A percentile compares a stretch with the other conserved stretches of the same genome.
Evolutionary conservation across 345 rosid species (phyloP).

Genomic region (Moringa oleifera): DNA sequence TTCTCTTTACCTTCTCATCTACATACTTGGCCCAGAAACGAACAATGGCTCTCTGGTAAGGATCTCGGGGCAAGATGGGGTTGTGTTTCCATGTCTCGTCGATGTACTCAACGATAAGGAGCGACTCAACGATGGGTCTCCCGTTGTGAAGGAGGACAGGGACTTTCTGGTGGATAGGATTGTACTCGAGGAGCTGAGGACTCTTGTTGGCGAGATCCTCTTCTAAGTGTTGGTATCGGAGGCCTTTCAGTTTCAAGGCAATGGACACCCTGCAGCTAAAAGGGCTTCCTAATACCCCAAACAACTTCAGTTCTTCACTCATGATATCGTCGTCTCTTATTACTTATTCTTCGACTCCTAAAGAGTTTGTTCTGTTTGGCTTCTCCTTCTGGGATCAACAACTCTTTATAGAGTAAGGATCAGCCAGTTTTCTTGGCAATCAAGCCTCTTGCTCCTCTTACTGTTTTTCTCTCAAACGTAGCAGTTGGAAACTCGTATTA

Average conservation of each 20-base stretch:
- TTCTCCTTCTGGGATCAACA: too few species aligned
- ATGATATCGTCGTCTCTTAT: too few species aligned
- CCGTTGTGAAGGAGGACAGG: constrained; percentile 22
- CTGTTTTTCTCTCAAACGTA: too few species aligned
- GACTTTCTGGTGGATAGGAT: constrained; percentile 24
- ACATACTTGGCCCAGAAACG: constrained; percentile 13
- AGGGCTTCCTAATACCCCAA: constrained; percentile 22
- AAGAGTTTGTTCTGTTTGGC: too few species aligned
- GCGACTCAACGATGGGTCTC: constrained; percentile 19
- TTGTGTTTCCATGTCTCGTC: constrained; percentile 19
- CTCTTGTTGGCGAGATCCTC: constrained; percentile 24
- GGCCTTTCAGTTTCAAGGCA: constrained; percentile 24
- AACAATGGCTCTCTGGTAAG: constrained; percentile 13
- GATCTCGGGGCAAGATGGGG: constrained; percentile 13
- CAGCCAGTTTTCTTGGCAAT: too few species aligned
- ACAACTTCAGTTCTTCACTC: constrained; percentile 22
- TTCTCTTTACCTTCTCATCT: constrained; percentile 10
- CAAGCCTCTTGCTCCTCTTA: too few species aligned
- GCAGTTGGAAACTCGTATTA: too few species aligned
- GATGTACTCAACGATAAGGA: constrained; percentile 22
- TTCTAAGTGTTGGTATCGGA: constrained; percentile 15
- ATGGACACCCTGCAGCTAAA: constrained; percentile 17
- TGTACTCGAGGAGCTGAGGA: constrained; percentile 15
- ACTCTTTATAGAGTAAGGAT: too few species aligned
- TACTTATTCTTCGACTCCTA: too few species aligned